These are phyloP conservation scores for Podospora comata DNA, from an alignment of 495 filamentous ascomycete genomes.

Conservation along the genomic window DNA sequence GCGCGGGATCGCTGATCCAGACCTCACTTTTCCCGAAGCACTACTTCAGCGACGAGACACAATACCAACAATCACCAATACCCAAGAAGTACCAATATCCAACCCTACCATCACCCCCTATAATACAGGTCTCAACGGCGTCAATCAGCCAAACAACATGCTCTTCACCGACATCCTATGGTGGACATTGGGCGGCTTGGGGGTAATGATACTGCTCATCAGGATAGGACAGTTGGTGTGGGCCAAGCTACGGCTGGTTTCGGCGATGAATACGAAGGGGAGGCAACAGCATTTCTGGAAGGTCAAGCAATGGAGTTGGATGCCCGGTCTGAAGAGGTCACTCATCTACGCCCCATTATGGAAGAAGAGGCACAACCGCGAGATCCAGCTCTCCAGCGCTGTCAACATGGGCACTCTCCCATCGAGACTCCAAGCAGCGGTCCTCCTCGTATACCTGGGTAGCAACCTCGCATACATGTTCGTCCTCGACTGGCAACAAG, in stretches of 20 bases:
- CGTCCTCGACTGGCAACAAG: constrained; percentile 54
- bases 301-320: constrained; percentile 45
- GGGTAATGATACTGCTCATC: constrained; percentile 42
- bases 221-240: constrained; percentile 44
- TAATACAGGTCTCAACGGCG: constrained; percentile 48
- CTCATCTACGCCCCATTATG: constrained; percentile 82
- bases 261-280: constrained; percentile 45
- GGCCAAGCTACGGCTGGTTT: constrained; percentile 46
- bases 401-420: constrained; percentile 84
- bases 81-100: constrained; percentile 15
- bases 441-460: constrained; percentile 61
- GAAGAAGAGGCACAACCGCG: constrained; percentile 78
- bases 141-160: constrained; percentile 49
- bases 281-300: constrained; percentile 50
- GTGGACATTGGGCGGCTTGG: constrained; percentile 49
- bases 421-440: constrained; percentile 72
- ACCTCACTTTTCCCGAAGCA: constrained; percentile 11
- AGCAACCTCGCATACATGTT: constrained; percentile 66
- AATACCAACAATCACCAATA: constrained; percentile 13
- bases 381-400: constrained; percentile 72
- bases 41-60: constrained; percentile 18
- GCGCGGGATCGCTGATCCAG: constrained; percentile 23
- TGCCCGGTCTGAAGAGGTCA: constrained; percentile 67
- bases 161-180: constrained; percentile 48
- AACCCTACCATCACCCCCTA: constrained; percentile 46